These are phyloP conservation scores for Fusarium pseudograminearum DNA, from an alignment of 2,329 filamentous ascomycete species.

Conservation along the genomic window DNA sequence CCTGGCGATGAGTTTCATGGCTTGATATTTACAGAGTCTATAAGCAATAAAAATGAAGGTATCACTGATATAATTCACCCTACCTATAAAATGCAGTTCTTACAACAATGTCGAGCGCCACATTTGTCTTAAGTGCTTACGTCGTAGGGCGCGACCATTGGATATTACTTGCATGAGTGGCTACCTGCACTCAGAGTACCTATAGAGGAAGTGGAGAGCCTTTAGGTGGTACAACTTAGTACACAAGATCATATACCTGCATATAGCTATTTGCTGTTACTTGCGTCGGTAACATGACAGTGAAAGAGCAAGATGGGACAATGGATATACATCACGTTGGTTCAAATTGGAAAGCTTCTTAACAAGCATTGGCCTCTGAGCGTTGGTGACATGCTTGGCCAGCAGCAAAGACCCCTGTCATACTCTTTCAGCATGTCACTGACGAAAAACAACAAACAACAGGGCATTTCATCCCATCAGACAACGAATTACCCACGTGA, in stretches of 20 bases:
- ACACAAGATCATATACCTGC: background rate
- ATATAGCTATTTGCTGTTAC: background rate
- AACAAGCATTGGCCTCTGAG: background rate
- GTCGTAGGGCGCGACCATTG: background rate
- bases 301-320: background rate
- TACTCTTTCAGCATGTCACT: background rate
- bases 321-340: background rate
- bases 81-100: constrained; percentile 8
- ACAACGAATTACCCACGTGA: constrained; percentile 18
- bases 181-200: background rate
- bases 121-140: constrained; percentile 28
- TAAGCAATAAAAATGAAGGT: background rate
- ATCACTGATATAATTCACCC: background rate
- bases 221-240: background rate
- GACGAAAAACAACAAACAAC: background rate
- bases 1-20: background rate
- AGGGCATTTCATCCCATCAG: background rate
- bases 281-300: background rate
- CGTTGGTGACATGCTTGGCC: background rate
- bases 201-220: background rate
- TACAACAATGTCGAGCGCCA: constrained; percentile 2
- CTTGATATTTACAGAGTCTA: background rate
- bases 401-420: background rate
- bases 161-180: background rate
- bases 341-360: background rate